A percentile compares a stretch with the other conserved stretches of the same genome.
Conservation (phyloP, 192 early-diverging fungal genomes). For the Nowakowskiella sp. region DNA sequence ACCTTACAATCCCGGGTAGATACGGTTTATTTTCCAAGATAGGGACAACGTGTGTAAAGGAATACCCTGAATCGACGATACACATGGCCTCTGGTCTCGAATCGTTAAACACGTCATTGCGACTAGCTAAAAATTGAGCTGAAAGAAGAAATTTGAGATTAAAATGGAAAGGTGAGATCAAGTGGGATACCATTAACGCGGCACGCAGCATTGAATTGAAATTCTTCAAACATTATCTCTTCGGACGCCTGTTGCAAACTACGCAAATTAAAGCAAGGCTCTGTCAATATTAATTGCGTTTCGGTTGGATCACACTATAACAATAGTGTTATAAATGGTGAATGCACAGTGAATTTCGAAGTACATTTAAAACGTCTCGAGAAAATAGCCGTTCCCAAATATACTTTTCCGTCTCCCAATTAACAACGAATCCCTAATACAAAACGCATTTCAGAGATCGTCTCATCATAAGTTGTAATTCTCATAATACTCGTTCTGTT, state of each 20-base stretch:
- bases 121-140: conserved; percentile 28
- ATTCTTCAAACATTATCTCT: conserved; percentile 82
- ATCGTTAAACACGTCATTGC: not conserved
- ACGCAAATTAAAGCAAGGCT: conserved; percentile 73
- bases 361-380: conserved; percentile 52
- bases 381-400: conserved; percentile 74
- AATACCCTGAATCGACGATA: conserved; percentile 74
- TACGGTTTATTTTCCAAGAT: conserved; percentile 48
- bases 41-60: conserved; percentile 73
- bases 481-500: conserved; percentile 58
- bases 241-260: conserved; percentile 63
- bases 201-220: conserved; percentile 47
- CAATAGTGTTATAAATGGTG: conserved; percentile 4
- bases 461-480: not conserved
- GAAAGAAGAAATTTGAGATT: conserved; percentile 5
- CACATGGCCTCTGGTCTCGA: conserved; percentile 45
- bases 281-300: conserved; percentile 59
- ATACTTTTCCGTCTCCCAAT: conserved; percentile 70
- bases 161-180: not conserved
- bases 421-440: conserved; percentile 55
- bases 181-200: conserved; percentile 24
- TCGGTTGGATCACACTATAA: conserved; percentile 47
- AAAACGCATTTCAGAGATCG: conserved; percentile 5
- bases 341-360: conserved; percentile 1
- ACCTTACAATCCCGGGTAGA: conserved; percentile 47